These are phyloP conservation scores for Lactuca saligna DNA, from an alignment of 129 eudicot species.

Conservation along the genomic window DNA sequence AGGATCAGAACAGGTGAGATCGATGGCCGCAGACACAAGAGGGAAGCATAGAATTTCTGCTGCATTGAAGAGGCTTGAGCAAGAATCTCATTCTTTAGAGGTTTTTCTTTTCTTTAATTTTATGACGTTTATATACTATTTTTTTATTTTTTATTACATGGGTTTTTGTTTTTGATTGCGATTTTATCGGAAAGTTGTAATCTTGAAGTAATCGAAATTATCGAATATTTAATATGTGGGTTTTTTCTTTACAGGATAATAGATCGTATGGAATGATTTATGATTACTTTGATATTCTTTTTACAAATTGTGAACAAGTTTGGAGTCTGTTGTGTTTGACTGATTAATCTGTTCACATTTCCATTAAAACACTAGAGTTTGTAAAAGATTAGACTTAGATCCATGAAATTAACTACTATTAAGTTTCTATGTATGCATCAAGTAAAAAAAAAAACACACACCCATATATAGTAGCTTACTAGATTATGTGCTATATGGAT, in stretches of 20 bases:
- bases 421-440: not conserved
- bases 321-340: not conserved
- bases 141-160: not conserved
- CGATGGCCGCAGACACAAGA: conserved; percentile 29
- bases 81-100: conserved; percentile 59
- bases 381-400: not conserved
- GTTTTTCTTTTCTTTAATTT: conserved; percentile 24
- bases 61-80: conserved; percentile 68
- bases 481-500: not conserved
- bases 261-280: conserved; percentile 5
- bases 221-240: not conserved
- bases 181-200: conserved; percentile 3
- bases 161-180: not conserved
- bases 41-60: conserved; percentile 75
- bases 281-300: conserved; percentile 9
- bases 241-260: not conserved
- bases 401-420: not conserved
- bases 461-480: no score
- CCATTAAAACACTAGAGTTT: not conserved
- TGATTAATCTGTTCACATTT: not conserved
- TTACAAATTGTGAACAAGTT: not conserved
- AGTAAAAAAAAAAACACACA: no score
- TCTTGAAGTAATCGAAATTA: not conserved
- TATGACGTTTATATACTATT: not conserved
- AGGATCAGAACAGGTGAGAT: not conserved